A percentile compares a stretch with the other conserved stretches of the same genome.
These are phyloP conservation scores for Syzygium aromaticum DNA, from an alignment of 345 rosid genomes.

Conservation along the genomic window DNA sequence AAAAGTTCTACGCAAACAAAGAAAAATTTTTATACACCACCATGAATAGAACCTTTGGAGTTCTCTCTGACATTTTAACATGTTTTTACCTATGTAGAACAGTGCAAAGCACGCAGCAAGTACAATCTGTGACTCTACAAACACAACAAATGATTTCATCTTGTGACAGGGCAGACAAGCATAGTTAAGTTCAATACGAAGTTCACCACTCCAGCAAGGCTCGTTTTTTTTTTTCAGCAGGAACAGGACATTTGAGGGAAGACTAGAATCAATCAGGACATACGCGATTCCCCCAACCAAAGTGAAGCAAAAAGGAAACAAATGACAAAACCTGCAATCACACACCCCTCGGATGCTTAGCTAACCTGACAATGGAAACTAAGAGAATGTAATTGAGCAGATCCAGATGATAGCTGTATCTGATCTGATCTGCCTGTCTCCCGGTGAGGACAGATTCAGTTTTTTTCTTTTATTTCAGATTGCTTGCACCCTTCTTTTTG, in stretches of 20 bases:
- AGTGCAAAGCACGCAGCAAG: not conserved
- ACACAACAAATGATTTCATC: not conserved
- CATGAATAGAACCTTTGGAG: not conserved
- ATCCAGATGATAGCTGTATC: not conserved
- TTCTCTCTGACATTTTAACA: not conserved
- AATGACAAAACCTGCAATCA: not conserved
- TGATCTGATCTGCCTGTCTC: not conserved
- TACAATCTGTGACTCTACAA: not conserved
- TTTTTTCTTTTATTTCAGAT: slow-evolving; percentile 38
- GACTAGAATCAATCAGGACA: not conserved
- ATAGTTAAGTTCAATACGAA: not conserved
- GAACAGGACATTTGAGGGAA: not conserved
- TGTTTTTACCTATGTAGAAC: not conserved
- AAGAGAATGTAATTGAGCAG: not conserved
- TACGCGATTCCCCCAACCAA: not conserved
- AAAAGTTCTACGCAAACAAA: not conserved
- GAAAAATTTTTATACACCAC: not conserved
- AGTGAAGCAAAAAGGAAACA: not conserved
- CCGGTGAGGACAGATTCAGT: not conserved
- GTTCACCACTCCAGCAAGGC: not conserved
- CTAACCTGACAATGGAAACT: not conserved
- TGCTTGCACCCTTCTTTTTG: slow-evolving; percentile 76
- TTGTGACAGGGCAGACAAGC: not conserved
- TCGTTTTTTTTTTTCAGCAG: not conserved
- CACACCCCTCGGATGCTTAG: not conserved